A percentile compares a stretch with the other conserved stretches of the same genome.
Conservation (phyloP, 2,329 filamentous ascomycete genomes). For the Fusarium nodosum region DNA sequence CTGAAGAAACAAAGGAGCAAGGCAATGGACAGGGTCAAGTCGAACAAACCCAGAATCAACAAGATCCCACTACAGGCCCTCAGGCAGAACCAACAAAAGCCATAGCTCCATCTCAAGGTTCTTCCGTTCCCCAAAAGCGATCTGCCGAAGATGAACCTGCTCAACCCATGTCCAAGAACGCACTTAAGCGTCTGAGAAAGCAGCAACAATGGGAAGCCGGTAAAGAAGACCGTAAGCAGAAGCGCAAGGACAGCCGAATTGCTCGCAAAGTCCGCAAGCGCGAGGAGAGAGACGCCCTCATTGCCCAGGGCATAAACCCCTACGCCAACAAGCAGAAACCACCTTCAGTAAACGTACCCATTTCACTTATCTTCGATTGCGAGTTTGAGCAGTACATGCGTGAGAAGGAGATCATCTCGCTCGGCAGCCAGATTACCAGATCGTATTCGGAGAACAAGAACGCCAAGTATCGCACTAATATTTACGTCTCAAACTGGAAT, state of each 20-base stretch:
- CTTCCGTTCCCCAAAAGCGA: slow-evolving; percentile 14
- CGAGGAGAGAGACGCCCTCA: slow-evolving; percentile 63
- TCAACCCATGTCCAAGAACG: slow-evolving; percentile 80
- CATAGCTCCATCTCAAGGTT: slow-evolving; percentile 8
- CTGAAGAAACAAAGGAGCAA: background rate
- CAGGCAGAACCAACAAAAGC: background rate
- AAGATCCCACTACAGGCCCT: background rate
- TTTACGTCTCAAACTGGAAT: slow-evolving; percentile 83
- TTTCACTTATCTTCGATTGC: slow-evolving; percentile 90
- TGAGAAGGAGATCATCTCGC: slow-evolving; percentile 85
- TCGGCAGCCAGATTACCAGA: slow-evolving; percentile 86
- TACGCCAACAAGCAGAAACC: slow-evolving; percentile 53
- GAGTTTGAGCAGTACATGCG: slow-evolving; percentile 92
- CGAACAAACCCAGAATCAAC: background rate
- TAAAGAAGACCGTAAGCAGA: slow-evolving; percentile 69
- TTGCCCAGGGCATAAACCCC: slow-evolving; percentile 63
- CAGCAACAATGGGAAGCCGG: slow-evolving; percentile 82
- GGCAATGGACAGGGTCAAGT: background rate
- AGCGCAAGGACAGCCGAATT: slow-evolving; percentile 68
- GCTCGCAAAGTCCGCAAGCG: slow-evolving; percentile 63
- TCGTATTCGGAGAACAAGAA: slow-evolving; percentile 90
- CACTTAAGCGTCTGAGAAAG: slow-evolving; percentile 82
- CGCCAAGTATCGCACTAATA: slow-evolving; percentile 74
- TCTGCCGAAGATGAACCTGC: slow-evolving; percentile 18
- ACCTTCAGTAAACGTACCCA: slow-evolving; percentile 71